phyloP scores from a whole-genome alignment of 2,329 filamentous ascomycete species.

The Zymoseptoria brevis region DNA sequence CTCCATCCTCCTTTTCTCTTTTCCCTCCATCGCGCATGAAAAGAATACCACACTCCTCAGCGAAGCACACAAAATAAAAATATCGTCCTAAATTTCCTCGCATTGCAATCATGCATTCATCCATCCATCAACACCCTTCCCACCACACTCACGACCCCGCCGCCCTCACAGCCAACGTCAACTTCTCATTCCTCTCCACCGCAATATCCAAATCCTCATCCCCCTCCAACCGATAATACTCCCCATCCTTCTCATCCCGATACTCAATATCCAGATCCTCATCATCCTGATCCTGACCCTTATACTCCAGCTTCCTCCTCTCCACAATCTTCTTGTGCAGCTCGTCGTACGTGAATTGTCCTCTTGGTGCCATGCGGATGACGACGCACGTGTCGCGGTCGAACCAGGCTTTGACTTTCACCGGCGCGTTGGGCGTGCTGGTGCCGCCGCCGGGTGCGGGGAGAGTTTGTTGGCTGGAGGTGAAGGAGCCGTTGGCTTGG shows the following conservation, averaged over 20 bases:
- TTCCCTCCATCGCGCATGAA: no score
- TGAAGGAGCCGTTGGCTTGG: slow-evolving; percentile 8
- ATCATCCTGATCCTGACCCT: slow-evolving; percentile 28
- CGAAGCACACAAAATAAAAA: not conserved
- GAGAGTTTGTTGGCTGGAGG: not conserved
- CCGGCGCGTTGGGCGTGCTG: slow-evolving; percentile 24
- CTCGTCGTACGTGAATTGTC: slow-evolving; percentile 60
- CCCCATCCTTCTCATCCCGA: slow-evolving; percentile 71
- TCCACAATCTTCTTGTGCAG: slow-evolving; percentile 79
- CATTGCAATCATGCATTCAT: not conserved
- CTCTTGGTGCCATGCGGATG: slow-evolving; percentile 73
- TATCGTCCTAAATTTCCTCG: not conserved
- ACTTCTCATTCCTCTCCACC: slow-evolving; percentile 75
- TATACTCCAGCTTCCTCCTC: slow-evolving; percentile 61
- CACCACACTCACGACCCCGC: slow-evolving; percentile 6
- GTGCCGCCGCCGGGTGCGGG: no score
- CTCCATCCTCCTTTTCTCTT: no score
- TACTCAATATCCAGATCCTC: slow-evolving; percentile 68
- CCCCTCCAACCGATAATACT: slow-evolving; percentile 66
- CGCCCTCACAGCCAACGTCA: slow-evolving; percentile 53
- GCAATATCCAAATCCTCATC: slow-evolving; percentile 76
- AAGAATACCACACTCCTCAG: not conserved
- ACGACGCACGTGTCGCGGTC: slow-evolving; percentile 79
- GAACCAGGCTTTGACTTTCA: slow-evolving; percentile 95
- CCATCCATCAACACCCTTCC: not conserved